Percentiles rank a stretch among this genome's conserved stretches.
Conservation (phyloP, 2,329 filamentous ascomycete genomes). For the Pestalotiopsis sp. region DNA sequence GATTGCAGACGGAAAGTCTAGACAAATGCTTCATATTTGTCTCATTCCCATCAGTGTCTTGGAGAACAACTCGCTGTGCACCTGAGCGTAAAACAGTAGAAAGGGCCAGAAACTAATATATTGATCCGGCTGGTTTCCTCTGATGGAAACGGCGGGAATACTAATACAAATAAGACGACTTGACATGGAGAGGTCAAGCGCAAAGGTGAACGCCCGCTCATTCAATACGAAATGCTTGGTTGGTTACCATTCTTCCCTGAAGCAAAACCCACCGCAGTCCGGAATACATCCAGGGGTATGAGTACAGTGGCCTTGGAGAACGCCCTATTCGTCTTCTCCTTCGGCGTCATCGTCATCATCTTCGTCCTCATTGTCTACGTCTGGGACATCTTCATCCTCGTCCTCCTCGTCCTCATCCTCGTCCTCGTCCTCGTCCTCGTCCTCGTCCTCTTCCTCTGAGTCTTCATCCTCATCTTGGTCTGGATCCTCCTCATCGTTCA, state of each 20-base stretch:
- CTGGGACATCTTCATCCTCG: constrained; percentile 2
- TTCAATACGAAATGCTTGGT: not conserved
- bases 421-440: constrained; percentile 11
- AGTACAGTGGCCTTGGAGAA: not conserved
- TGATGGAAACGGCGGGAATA: not conserved
- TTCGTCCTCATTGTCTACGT: constrained; percentile 14
- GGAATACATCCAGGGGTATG: not conserved
- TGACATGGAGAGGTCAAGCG: not conserved
- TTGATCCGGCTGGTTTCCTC: no score
- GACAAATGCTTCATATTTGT: no score
- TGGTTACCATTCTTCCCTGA: not conserved
- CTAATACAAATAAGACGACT: not conserved
- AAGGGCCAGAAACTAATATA: no score
- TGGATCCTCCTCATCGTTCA: constrained; percentile 7
- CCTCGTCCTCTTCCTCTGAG: constrained; percentile 10
- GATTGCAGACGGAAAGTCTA: no score
- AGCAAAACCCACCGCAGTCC: not conserved
- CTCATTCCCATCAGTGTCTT: no score
- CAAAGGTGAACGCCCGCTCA: not conserved
- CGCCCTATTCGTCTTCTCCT: constrained; percentile 11
- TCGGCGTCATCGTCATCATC: constrained; percentile 14
- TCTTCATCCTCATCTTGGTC: constrained; percentile 14
- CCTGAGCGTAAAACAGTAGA: no score
- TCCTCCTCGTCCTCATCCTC: constrained; percentile 13
- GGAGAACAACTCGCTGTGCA: no score